These are phyloP conservation scores for Rickenella mellea DNA, from an alignment of 768 basidiomycete species.

Conservation along the genomic window DNA sequence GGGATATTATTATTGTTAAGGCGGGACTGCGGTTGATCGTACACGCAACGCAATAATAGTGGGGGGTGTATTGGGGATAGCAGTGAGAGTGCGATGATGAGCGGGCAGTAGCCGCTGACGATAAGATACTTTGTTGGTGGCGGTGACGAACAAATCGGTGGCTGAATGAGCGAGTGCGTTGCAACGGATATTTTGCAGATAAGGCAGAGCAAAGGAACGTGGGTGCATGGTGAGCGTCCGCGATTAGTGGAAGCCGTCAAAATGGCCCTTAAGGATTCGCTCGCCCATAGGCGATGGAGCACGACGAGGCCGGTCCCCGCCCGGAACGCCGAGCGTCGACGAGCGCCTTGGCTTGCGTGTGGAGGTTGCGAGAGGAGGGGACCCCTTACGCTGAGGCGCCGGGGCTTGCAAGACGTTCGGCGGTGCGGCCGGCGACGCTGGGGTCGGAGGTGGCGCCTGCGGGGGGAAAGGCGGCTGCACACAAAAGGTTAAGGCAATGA, in stretches of 20 bases:
- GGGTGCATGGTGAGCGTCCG: no score
- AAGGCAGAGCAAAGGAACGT: no score
- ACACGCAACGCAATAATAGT: no score
- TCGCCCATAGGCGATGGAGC: conserved; percentile 89
- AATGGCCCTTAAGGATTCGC: conserved; percentile 83
- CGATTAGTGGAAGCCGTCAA: conserved; percentile 84
- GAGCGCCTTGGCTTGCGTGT: conserved; percentile 39
- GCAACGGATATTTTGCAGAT: no score
- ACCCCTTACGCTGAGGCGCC: conserved; percentile 3
- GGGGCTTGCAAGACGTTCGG: conserved; percentile 2
- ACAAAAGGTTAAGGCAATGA: conserved; percentile 1
- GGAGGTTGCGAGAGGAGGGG: conserved; percentile 16
- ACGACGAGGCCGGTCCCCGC: conserved; percentile 35
- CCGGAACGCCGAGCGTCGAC: conserved; percentile 42
- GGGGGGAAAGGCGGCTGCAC: conserved; percentile 29
- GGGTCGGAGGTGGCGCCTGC: conserved; percentile 35
- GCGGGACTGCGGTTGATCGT: no score
- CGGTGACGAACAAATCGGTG: no score
- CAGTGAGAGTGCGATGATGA: no score
- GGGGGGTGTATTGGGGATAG: no score
- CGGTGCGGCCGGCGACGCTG: conserved; percentile 12
- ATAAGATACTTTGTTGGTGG: no score
- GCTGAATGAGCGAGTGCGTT: no score
- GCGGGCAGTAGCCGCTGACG: no score
- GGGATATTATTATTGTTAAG: no score